Evolutionary conservation across 805 yeast genomes (phyloP).

Genomic region (Pachysolen tannophilus): DNA sequence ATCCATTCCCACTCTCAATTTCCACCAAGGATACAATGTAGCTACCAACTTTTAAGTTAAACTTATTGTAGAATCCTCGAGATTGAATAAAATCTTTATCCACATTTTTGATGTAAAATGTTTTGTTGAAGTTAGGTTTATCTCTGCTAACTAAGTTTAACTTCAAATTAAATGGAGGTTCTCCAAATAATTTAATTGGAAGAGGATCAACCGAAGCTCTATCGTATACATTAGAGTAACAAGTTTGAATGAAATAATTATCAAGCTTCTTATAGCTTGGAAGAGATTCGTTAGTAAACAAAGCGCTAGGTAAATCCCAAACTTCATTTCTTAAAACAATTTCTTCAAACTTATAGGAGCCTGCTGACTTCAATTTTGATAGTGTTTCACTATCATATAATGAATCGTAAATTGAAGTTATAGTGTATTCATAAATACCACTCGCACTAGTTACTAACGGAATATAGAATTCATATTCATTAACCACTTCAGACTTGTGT

Average conservation of each 20-base stretch:
- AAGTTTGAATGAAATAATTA: slow-evolving; percentile 18
- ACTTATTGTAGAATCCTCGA: slow-evolving; percentile 33
- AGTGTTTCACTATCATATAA: slow-evolving; percentile 41
- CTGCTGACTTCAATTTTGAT: slow-evolving; percentile 16
- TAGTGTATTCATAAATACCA: slow-evolving; percentile 57
- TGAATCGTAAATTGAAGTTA: slow-evolving; percentile 59
- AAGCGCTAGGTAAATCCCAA: slow-evolving; percentile 51
- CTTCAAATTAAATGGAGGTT: slow-evolving; percentile 52
- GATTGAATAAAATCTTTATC: slow-evolving; percentile 27
- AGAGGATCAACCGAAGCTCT: slow-evolving; percentile 36
- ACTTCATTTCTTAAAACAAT: slow-evolving; percentile 44
- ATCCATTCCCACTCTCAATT: slow-evolving; percentile 64
- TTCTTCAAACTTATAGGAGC: slow-evolving; percentile 19
- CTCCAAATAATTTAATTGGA: slow-evolving; percentile 47
- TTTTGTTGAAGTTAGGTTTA: slow-evolving; percentile 43
- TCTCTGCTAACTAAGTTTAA: slow-evolving; percentile 50
- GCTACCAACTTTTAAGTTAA: slow-evolving; percentile 54
- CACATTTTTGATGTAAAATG: slow-evolving; percentile 35
- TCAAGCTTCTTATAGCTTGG: slow-evolving; percentile 3
- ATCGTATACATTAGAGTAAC: slow-evolving; percentile 19
- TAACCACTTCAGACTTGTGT: slow-evolving; percentile 32
- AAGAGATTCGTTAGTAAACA: slow-evolving; percentile 10
- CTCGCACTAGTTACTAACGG: slow-evolving; percentile 31
- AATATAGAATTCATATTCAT: slow-evolving; percentile 29
- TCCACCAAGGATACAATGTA: slow-evolving; percentile 52